Evolutionary conservation across 768 basidiomycete species (phyloP).

Genomic region (Podaxis sp.): DNA sequence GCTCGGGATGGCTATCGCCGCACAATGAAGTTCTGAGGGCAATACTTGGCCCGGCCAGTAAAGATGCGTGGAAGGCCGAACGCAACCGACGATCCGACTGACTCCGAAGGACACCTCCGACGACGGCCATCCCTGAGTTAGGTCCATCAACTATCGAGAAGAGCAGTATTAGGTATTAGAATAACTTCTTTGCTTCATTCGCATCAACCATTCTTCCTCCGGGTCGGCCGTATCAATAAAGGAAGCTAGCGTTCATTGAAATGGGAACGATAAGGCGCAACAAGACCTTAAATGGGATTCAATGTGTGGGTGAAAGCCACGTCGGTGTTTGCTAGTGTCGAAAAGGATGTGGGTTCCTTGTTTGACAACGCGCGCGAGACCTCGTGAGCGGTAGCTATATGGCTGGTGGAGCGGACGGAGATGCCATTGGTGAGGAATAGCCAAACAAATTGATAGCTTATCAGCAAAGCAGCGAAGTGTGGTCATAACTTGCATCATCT

Average conservation of each 20-base stretch:
- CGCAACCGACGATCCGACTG: constrained; percentile 1
- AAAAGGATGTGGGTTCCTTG: neutral
- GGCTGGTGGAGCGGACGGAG: neutral
- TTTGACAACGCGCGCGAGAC: neutral
- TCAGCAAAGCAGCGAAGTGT: neutral
- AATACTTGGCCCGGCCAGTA: neutral
- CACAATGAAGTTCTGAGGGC: neutral
- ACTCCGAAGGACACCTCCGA: neutral
- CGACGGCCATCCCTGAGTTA: neutral
- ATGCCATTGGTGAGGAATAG: neutral
- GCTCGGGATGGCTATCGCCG: neutral
- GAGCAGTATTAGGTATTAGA: neutral
- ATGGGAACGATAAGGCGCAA: neutral
- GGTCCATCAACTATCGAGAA: neutral
- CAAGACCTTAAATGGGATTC: neutral
- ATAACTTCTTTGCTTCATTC: neutral
- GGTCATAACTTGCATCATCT: neutral
- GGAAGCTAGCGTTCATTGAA: neutral
- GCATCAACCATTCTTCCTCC: neutral
- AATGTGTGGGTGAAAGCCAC: neutral
- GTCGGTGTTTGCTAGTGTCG: neutral
- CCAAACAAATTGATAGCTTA: neutral
- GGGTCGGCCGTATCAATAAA: constrained; percentile 4
- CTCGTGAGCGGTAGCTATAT: neutral
- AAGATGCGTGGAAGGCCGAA: neutral